phyloP scores from a whole-genome alignment of 1,284 basidiomycete genomes.

The Hemileia vastatrix region DNA sequence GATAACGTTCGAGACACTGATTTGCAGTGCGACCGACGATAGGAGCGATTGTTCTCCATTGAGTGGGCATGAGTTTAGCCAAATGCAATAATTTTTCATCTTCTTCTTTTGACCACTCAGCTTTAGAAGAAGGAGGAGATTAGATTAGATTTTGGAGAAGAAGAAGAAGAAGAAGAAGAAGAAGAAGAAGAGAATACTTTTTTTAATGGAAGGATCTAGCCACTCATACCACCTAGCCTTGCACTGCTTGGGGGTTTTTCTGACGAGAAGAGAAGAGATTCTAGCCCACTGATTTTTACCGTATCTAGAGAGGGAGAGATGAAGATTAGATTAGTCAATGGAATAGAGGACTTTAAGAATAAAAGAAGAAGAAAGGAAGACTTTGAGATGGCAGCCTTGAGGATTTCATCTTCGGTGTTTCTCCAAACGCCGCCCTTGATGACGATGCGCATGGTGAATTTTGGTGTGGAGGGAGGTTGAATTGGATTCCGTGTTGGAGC shows the following conservation, averaged over 20 bases:
- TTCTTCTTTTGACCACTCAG: constrained; percentile 58
- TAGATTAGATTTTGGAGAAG: background rate
- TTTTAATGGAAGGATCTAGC: constrained; percentile 99
- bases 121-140: background rate
- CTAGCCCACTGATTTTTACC: constrained; percentile 98
- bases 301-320: constrained; percentile 48
- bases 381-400: constrained; percentile 94
- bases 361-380: background rate
- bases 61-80: constrained; percentile 98
- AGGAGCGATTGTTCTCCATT: constrained; percentile 98
- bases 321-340: background rate
- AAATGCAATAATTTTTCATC: constrained; percentile 97
- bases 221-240: constrained; percentile 99
- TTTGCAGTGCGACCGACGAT: constrained; percentile 98
- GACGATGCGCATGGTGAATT: constrained; percentile 60
- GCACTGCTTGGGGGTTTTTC: constrained; percentile 99
- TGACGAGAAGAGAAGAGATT: constrained; percentile 91
- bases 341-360: background rate
- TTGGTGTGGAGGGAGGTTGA: too few relatives aligned
- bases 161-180: background rate
- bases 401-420: constrained; percentile 83
- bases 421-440: constrained; percentile 67
- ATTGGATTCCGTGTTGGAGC: too few relatives aligned
- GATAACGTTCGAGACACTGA: constrained; percentile 96
- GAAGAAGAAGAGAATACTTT: constrained; percentile 43